phyloP scores from a whole-genome alignment of 192 early-diverging fungal genomes.

The Coemansia sp. region DNA sequence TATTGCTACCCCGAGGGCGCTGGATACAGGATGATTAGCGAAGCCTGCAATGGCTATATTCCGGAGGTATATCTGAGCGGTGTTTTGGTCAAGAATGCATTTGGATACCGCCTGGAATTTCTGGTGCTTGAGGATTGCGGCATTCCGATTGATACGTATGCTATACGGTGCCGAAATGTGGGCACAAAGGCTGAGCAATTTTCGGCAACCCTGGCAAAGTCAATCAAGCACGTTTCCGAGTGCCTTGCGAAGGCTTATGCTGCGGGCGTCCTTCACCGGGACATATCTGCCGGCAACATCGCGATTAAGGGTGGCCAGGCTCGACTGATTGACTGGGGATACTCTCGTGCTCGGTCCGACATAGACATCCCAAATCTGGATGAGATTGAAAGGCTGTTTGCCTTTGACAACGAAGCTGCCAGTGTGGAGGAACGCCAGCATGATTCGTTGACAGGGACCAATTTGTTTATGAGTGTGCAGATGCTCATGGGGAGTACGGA shows the following conservation, averaged over 20 bases:
- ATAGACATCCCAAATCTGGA: background rate
- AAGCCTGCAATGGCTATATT: background rate
- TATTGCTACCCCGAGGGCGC: constrained; percentile 17
- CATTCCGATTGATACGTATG: background rate
- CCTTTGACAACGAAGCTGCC: background rate
- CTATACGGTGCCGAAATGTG: background rate
- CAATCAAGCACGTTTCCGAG: background rate
- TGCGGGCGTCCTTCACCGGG: constrained; percentile 22
- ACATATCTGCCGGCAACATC: constrained; percentile 27
- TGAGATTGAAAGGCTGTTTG: background rate
- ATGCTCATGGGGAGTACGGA: background rate
- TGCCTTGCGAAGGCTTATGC: constrained; percentile 9
- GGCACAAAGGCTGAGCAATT: background rate
- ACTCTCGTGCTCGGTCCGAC: background rate
- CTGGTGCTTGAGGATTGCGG: constrained; percentile 21
- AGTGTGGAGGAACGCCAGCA: background rate
- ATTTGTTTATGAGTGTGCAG: constrained; percentile 8
- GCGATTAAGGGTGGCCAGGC: constrained; percentile 3
- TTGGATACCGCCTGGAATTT: constrained; percentile 16
- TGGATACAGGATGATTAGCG: constrained; percentile 8
- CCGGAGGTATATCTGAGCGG: constrained; percentile 4
- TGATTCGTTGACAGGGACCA: constrained; percentile 1
- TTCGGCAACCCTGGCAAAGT: background rate
- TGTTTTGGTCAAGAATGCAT: background rate
- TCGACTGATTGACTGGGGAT: constrained; percentile 22